Conservation (phyloP, 1,139 yeast species). For the Meyerozyma guilliermondii region DNA sequence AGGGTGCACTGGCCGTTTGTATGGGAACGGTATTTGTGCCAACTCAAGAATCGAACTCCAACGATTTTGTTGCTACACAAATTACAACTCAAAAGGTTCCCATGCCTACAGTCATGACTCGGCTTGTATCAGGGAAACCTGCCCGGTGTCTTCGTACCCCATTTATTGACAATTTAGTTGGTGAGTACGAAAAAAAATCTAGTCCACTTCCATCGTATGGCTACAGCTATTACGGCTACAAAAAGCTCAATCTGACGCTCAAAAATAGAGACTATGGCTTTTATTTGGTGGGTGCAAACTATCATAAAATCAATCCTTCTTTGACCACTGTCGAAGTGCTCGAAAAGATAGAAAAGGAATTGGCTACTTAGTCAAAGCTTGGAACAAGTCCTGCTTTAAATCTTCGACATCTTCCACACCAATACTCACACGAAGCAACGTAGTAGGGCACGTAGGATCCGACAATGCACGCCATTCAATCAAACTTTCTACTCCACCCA, state of each 20-base stretch:
- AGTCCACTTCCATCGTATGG: constrained; percentile 32
- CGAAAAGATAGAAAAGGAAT: constrained; percentile 1
- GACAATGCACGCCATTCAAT: constrained; percentile 87
- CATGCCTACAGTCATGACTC: constrained; percentile 27
- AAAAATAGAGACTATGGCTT: constrained; percentile 21
- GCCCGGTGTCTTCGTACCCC: constrained; percentile 34
- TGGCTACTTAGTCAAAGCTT: constrained; percentile 16
- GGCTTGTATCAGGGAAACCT: constrained; percentile 32
- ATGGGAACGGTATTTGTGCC: constrained; percentile 43
- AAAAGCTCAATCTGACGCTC: constrained; percentile 13
- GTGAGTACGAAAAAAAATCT: constrained; percentile 4
- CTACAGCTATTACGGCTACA: constrained; percentile 29
- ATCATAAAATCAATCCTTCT: constrained; percentile 12
- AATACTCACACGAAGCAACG: constrained; percentile 65
- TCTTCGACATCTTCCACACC: constrained; percentile 78
- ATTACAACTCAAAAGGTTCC: constrained; percentile 3
- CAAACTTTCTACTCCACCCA: constrained; percentile 91
- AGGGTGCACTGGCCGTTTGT: constrained; percentile 45
- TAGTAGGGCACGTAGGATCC: constrained; percentile 51
- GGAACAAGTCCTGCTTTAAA: constrained; percentile 56
- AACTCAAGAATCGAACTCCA: constrained; percentile 25
- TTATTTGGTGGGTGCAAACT: constrained; percentile 31
- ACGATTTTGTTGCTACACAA: constrained; percentile 13
- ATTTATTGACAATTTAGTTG: constrained; percentile 16
- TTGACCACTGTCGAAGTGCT: not conserved